Conservation (phyloP, 768 basidiomycete species). For the Kwoniella heveanensis region DNA sequence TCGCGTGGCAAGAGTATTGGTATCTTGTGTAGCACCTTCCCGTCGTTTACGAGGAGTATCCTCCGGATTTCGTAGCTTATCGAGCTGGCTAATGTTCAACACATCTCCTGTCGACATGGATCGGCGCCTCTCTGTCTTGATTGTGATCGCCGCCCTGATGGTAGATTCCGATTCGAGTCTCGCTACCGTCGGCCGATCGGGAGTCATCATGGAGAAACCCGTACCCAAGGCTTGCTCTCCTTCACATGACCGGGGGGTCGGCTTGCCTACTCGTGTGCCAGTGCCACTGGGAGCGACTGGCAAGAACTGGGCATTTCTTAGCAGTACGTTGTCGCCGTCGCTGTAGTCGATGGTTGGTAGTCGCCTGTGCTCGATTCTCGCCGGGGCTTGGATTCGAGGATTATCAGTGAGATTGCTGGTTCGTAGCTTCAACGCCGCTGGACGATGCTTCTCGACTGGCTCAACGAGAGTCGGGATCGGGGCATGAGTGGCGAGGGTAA, state of each 20-base stretch:
- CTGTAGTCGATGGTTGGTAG: neutral
- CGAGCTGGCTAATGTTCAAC: conserved; percentile 4
- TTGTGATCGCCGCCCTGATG: neutral
- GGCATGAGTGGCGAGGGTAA: neutral
- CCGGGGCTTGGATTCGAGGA: neutral
- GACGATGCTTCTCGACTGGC: conserved; percentile 18
- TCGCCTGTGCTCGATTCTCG: neutral
- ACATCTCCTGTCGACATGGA: conserved; percentile 10
- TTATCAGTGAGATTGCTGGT: conserved; percentile 29
- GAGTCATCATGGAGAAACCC: neutral
- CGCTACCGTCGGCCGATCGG: neutral
- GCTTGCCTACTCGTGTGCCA: neutral
- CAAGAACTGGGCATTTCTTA: neutral
- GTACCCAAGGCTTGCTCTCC: neutral
- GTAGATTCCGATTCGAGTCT: neutral
- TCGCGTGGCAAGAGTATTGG: neutral
- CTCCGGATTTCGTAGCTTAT: conserved; percentile 1
- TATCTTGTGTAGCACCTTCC: neutral
- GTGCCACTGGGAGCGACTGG: no score
- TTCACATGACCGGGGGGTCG: neutral
- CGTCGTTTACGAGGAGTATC: conserved; percentile 5
- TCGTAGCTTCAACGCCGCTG: conserved; percentile 23
- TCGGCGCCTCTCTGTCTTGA: neutral
- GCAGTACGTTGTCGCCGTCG: neutral
- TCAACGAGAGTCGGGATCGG: no score